Percentiles rank a stretch among this genome's conserved stretches.
These are phyloP conservation scores for Beauveria pseudobassiana DNA, from an alignment of 2,329 filamentous ascomycete species.

Conservation along the genomic window DNA sequence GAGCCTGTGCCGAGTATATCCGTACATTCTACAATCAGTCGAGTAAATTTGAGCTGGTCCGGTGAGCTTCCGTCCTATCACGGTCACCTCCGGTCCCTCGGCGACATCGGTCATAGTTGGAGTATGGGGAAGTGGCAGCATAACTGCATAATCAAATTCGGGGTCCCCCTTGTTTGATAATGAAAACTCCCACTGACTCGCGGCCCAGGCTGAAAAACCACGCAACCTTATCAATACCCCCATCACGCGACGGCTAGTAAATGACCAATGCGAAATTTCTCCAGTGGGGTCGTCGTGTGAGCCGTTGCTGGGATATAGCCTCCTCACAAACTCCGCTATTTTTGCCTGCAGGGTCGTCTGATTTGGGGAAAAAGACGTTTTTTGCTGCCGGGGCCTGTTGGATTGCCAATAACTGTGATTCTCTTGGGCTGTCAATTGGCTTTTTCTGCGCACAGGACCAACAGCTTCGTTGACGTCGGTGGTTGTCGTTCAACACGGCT, in stretches of 20 bases:
- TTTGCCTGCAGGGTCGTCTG: neutral
- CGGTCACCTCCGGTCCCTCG: neutral
- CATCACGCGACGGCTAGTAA: neutral
- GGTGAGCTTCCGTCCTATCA: neutral
- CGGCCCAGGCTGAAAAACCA: neutral
- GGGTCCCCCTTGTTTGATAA: neutral
- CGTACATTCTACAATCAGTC: no score
- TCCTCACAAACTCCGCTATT: neutral
- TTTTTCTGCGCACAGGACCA: neutral
- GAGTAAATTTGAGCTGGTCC: no score
- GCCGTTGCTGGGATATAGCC: neutral
- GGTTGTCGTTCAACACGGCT: neutral
- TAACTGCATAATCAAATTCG: neutral
- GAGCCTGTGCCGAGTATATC: no score
- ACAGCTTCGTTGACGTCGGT: neutral
- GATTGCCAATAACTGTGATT: neutral
- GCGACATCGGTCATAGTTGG: neutral
- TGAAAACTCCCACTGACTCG: neutral
- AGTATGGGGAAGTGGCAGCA: neutral
- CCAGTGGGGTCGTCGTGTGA: neutral
- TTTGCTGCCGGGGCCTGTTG: neutral
- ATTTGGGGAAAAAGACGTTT: neutral
- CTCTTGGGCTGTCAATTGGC: neutral
- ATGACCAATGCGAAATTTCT: neutral
- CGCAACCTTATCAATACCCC: neutral